Evolutionary conservation across 2,329 filamentous ascomycete species (phyloP).

Genomic region (Penicillium crustosum): DNA sequence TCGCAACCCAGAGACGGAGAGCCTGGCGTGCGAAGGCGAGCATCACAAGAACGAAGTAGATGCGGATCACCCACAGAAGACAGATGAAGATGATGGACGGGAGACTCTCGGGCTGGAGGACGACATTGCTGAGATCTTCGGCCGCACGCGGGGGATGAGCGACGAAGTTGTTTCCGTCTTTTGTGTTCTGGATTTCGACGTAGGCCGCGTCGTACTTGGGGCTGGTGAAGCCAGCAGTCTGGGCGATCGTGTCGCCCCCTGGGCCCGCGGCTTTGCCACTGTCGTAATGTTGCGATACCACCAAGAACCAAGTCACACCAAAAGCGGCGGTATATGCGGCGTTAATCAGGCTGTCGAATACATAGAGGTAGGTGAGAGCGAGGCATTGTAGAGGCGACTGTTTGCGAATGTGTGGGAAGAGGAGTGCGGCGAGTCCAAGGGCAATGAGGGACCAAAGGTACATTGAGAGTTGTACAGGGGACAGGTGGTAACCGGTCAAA

Average conservation of each 20-base stretch:
- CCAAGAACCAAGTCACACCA: slow-evolving; percentile 80
- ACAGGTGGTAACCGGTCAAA: slow-evolving; percentile 81
- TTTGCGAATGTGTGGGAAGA: slow-evolving; percentile 76
- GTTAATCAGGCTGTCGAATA: slow-evolving; percentile 79
- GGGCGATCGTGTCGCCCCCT: slow-evolving; percentile 58
- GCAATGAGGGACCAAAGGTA: slow-evolving; percentile 82
- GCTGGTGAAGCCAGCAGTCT: slow-evolving; percentile 64
- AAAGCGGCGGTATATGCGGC: slow-evolving; percentile 79
- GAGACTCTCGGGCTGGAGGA: slow-evolving; percentile 66
- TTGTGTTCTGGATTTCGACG: slow-evolving; percentile 51
- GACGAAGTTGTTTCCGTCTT: slow-evolving; percentile 47
- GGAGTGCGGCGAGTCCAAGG: slow-evolving; percentile 65
- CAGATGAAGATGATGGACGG: slow-evolving; percentile 77
- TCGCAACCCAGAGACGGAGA: slow-evolving; percentile 60
- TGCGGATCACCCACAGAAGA: slow-evolving; percentile 69
- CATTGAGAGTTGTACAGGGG: slow-evolving; percentile 80
- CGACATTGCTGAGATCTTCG: slow-evolving; percentile 59
- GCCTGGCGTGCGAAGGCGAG: slow-evolving; percentile 79
- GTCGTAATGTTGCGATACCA: slow-evolving; percentile 60
- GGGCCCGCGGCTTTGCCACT: slow-evolving; percentile 46
- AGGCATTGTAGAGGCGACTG: slow-evolving; percentile 78
- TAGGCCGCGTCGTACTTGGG: slow-evolving; percentile 61
- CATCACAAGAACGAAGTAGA: slow-evolving; percentile 83
- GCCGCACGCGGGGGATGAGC: slow-evolving; percentile 48
- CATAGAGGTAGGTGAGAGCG: slow-evolving; percentile 79